Evolutionary conservation across 1,284 basidiomycete genomes (phyloP).

Genomic region (Binderoboletus segoi): DNA sequence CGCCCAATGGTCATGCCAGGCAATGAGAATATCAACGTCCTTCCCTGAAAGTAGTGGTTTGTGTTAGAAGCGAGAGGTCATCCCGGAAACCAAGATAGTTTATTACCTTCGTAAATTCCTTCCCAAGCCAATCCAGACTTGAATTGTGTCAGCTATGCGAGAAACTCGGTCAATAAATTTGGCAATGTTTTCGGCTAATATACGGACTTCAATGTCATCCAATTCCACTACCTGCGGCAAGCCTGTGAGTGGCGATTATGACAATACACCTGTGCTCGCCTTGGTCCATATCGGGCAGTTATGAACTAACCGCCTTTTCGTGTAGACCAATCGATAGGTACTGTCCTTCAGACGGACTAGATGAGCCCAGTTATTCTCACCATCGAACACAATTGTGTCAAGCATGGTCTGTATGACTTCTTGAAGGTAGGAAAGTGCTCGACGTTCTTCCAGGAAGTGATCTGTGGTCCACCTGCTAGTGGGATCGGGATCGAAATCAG

Average conservation of each 20-base stretch:
- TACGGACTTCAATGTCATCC: conserved; percentile 34
- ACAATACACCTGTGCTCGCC: conserved; percentile 8
- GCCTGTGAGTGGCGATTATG: conserved; percentile 9
- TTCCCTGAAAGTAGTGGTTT: conserved; percentile 18
- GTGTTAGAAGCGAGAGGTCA: too few relatives aligned
- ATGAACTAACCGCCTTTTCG: conserved; percentile 34
- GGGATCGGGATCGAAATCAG: background rate
- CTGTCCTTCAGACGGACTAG: conserved; percentile 36
- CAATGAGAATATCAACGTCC: conserved; percentile 41
- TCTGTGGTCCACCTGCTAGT: background rate
- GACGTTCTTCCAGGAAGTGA: conserved; percentile 18
- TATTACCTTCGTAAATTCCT: conserved; percentile 33
- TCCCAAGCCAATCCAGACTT: conserved; percentile 26
- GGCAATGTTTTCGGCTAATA: background rate
- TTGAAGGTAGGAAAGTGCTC: conserved; percentile 28
- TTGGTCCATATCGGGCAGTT: conserved; percentile 43
- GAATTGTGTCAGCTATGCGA: conserved; percentile 31
- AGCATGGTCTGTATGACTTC: conserved; percentile 43
- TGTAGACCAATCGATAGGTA: conserved; percentile 39
- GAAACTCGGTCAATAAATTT: background rate
- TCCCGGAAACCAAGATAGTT: background rate
- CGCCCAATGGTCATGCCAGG: conserved; percentile 34
- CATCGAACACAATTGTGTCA: conserved; percentile 42
- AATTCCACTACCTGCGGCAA: conserved; percentile 33
- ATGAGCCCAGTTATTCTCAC: conserved; percentile 47